Evolutionary conservation across 495 filamentous ascomycete species (phyloP), one percentile per base, ranked within the genome.

Genomic region (Aspergillus affinis): DNA sequence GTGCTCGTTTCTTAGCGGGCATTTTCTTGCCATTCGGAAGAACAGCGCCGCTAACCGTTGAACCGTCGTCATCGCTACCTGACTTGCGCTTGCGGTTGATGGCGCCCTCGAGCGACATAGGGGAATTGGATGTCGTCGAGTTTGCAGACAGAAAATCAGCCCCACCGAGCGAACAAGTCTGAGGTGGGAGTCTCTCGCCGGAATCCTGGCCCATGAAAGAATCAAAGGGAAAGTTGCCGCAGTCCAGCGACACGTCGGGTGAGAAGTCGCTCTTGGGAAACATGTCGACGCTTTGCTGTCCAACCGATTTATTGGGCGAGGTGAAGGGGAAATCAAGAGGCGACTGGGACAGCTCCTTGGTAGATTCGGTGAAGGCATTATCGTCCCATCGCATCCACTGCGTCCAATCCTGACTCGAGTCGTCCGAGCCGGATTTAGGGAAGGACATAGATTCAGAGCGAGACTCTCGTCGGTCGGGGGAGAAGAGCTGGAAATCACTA

Each of bases 1-100:
- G 93, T 18, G 93, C 90, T 48, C 92, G 93, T 78, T 96, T 97
- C 80, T 96, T 96, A 10, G 91, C 83, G 2, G 92, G 90, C 44
- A 88, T 87, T 46, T 89, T 85, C 67, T 85, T 84, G 55, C 65
- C 65, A 23, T 63, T 49, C 61, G 76, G 75, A 8, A 41, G 36
- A 41, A 69, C 63, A 20, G 69, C 55, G 20, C 65, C 65, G 60
- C 68, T 72, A 15, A 69, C 54, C 10, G 71, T 71, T 7, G 73
- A 74, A n/a, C 68, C 68, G 52, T 77, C 74, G 45, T 80, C 73
- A 23, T 81, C 78, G 52, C 74, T 78, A 20, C 71, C 71, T 0
- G 73, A 72, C 62, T 79, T 79, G 54, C 76, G 72, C 61, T 81
- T 79, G 12, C 73, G 71, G 47, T 53, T 69, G 2, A n/a, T 15